Evolutionary conservation across 768 basidiomycete genomes (phyloP).

Genomic region (Neoboletus magnificus): DNA sequence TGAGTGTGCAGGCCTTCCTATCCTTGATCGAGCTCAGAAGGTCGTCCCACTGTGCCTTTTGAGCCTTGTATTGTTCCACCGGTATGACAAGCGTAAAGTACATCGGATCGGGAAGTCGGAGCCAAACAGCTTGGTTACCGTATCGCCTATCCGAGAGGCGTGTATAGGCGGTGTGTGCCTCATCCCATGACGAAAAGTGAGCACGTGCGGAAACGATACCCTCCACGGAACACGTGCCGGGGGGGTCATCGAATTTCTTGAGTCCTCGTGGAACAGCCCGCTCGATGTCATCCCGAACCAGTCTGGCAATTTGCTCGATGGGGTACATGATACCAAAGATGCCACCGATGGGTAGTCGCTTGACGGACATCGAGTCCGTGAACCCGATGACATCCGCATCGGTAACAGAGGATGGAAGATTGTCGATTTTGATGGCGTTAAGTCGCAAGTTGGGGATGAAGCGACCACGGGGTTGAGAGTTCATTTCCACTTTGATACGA

Average conservation of each 20-base stretch:
- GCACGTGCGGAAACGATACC: conserved; percentile 38
- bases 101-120: conserved; percentile 47
- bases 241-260: conserved; percentile 27
- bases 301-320: conserved; percentile 17
- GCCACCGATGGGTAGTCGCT: conserved; percentile 26
- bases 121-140: conserved; percentile 34
- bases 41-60: conserved; percentile 47
- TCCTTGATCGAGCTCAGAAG: conserved; percentile 37
- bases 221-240: conserved; percentile 21
- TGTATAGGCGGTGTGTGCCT: conserved; percentile 40
- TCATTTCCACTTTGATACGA: conserved; percentile 46
- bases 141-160: conserved; percentile 34
- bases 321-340: conserved; percentile 17
- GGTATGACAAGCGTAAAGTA: conserved; percentile 51
- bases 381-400: conserved; percentile 29
- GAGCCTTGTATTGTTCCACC: conserved; percentile 47
- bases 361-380: conserved; percentile 27
- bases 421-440: conserved; percentile 42
- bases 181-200: conserved; percentile 49
- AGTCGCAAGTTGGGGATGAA: conserved; percentile 24
- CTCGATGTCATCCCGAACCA: conserved; percentile 26
- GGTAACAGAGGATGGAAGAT: conserved; percentile 33
- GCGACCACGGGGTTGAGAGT: conserved; percentile 36
- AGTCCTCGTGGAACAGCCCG: conserved; percentile 15
- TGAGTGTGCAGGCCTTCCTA: conserved; percentile 35